A percentile compares a stretch with the other conserved stretches of the same genome.
Conservation (phyloP, 1,284 basidiomycete genomes). For the Spongispora temasekensis region DNA sequence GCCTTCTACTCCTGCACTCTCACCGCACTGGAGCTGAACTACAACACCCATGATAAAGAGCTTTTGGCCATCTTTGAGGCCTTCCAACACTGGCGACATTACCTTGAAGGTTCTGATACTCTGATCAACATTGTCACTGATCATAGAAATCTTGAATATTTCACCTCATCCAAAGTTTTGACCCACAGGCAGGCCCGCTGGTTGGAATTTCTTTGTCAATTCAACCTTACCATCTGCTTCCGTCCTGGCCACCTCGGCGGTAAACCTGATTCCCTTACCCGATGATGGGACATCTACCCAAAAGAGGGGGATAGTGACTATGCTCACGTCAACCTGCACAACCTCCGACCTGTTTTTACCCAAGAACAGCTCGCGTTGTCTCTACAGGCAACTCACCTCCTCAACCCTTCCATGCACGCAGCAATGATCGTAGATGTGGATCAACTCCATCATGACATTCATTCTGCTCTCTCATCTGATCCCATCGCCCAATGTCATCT, state of each 20-base stretch:
- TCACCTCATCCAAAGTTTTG: background rate
- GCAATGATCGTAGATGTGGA: too few relatives aligned
- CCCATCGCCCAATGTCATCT: too few relatives aligned
- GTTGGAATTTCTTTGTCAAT: background rate
- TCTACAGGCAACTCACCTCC: too few relatives aligned
- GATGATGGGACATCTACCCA: too few relatives aligned
- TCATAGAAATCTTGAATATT: background rate
- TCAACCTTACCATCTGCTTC: background rate
- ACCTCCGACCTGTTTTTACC: too few relatives aligned
- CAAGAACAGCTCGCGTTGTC: too few relatives aligned
- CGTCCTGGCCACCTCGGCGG: background rate
- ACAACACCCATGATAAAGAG: too few relatives aligned
- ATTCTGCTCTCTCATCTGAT: too few relatives aligned
- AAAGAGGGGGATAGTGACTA: too few relatives aligned
- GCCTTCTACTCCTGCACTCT: background rate
- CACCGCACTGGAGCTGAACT: background rate
- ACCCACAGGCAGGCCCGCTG: background rate
- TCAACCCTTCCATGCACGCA: too few relatives aligned
- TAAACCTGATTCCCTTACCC: background rate
- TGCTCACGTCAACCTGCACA: too few relatives aligned
- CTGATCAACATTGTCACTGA: background rate
- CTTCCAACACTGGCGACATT: background rate
- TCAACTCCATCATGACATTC: too few relatives aligned
- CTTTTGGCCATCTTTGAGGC: background rate
- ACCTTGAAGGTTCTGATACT: background rate